Evolutionary conservation across 176 grass and related monocot genomes (phyloP), one percentile per base, ranked within the genome.

Genomic region (Metroxylon sagu): DNA sequence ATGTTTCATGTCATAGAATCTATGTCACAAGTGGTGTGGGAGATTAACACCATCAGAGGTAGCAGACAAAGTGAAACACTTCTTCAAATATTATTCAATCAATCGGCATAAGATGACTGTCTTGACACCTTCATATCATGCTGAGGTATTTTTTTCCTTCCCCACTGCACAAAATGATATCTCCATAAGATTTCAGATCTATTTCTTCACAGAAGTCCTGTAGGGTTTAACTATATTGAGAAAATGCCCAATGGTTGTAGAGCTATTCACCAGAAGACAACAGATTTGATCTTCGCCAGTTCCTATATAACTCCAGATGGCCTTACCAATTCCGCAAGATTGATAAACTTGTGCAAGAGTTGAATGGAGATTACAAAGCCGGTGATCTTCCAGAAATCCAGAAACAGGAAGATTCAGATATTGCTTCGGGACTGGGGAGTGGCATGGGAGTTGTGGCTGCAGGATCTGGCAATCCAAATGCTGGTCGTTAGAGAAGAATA

Each of bases 231-330:
- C 0, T 2, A 3, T 67, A 31, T 53, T 54, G 31, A 54, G 7
- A 18, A 16, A 25, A 19, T 16, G n/a, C 6, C 7, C 8, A 25
- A 55, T 67, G 7, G 3, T 64, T 77, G 63, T 62, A 97, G 93
- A 97, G 93, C 74, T 97, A 97, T 83, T 97, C 93, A n/a, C 93
- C 93, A 2, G 93, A 97, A 52, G 93, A 97, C 21, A 91, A 97
- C 66, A 80, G 87, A 70, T 97, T 85, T 25, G 93, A 97, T 60
- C 81, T 97, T 53, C 83, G 93, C 62, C 93, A 97, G 30, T 97
- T 97, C 70, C 55, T 97, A 25, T 97, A 97, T 81, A 97, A 91
- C 73, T 70, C 81, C 49, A 78, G 76, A 66, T 97, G 93, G 93
- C 66, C 87, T 8, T 88, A 73, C 21, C 93, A 97, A 73, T 97